A percentile compares a stretch with the other conserved stretches of the same genome.
These are phyloP conservation scores for Vanrija sp. DNA, from an alignment of 1,284 basidiomycete species.

Conservation along the genomic window DNA sequence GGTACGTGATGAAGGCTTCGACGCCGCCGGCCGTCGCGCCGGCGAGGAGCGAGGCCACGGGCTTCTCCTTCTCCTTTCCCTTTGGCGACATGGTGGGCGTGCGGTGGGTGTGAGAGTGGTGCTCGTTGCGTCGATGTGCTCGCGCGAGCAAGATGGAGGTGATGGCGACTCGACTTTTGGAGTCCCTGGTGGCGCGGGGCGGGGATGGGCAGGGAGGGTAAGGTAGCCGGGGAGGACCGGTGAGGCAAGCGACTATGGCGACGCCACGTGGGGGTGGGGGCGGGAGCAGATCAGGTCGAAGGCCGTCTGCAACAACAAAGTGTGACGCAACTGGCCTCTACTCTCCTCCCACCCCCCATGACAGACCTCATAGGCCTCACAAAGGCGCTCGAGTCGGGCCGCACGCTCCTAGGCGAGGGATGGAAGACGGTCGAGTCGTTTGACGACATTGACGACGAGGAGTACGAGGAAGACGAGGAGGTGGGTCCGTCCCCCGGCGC, in stretches of 20 bases:
- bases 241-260: no score
- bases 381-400: conserved; percentile 10
- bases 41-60: conserved; percentile 68
- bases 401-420: conserved; percentile 29
- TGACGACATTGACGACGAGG: conserved; percentile 37
- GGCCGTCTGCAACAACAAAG: neutral
- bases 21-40: conserved; percentile 91
- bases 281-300: neutral
- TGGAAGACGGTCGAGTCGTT: conserved; percentile 39
- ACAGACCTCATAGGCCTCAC: conserved; percentile 1
- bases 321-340: neutral
- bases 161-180: neutral
- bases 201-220: neutral
- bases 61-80: conserved; percentile 61
- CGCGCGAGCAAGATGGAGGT: conserved; percentile 28
- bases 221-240: no score
- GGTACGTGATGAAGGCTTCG: conserved; percentile 65
- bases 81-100: conserved; percentile 17
- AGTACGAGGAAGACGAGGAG: conserved; percentile 39
- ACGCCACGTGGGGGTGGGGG: no score
- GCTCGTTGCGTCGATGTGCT: no score
- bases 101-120: conserved; percentile 45
- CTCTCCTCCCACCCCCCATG: neutral
- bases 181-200: neutral
- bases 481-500: conserved; percentile 15